Evolutionary conservation across 2,329 filamentous ascomycete species (phyloP), one percentile per base, ranked within the genome.

Genomic region (Aspergillus intermedius): DNA sequence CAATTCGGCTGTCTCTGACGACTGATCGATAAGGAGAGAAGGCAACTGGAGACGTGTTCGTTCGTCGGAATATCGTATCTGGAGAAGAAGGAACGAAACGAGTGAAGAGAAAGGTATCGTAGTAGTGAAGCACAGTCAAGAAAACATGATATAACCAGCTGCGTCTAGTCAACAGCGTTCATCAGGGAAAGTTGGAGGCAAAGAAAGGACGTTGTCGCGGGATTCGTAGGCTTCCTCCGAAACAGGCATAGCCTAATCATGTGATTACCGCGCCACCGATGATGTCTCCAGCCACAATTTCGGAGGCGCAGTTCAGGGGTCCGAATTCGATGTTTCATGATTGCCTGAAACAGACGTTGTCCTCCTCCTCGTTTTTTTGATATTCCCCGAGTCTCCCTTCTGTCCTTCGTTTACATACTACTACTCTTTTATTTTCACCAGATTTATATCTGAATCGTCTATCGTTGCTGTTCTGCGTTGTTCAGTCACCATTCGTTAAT

Each of bases 1-100:
- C 3, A 10, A 13, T 10, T 13, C 9, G 9, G 30, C 12, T 10
- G 30, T 32, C 28, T 32, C 30, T 13, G 8, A 17, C 15, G 17
- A 15, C 49, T 59, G 63, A 63, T 66, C 62, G 64, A 67, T 66
- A 67, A 66, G 64, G 62, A 58, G 61, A 25, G 40, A 66, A 65
- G 62, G 60, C 53, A 51, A 49, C 48, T 50, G 52, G 45, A 53
- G 54, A 60, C 47, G 57, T 59, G 58, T 56, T 54, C 56, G 56
- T 42, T 58, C 47, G 54, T 52, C 50, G 50, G 13, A 25, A 28
- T 12, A 19, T 22, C 3, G 17, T 10, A 23, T 15, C 32, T 42
- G 41, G 32, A 41, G 37, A 46, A 34, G 49, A 39, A 44, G 19
- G n/a, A 39, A 13, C 7, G 12, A 42, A 49, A 37, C 12, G 17